Percentiles rank a stretch among this genome's conserved stretches.
Conservation (phyloP, 192 early-diverging fungal genomes). For the Gaertneriomyces sp. region DNA sequence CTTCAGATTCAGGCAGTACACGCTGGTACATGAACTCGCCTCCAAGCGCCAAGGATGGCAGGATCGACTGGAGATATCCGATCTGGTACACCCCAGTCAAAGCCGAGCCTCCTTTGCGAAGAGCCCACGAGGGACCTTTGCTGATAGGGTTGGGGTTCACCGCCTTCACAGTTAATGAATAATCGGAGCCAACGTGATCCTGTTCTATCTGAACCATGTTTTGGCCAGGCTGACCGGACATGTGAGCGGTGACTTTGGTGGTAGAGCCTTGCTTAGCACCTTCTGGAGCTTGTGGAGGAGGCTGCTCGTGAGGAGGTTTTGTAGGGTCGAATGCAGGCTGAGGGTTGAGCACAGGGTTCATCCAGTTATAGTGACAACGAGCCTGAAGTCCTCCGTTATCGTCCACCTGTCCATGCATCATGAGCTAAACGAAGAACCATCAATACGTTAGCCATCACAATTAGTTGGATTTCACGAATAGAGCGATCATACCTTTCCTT, state of each 20-base stretch:
- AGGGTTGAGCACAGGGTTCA: conserved; percentile 40
- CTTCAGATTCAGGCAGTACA: conserved; percentile 76
- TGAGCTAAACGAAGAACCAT: conserved; percentile 48
- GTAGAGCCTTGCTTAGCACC: conserved; percentile 30
- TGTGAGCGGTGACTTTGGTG: conserved; percentile 51
- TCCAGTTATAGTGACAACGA: conserved; percentile 78
- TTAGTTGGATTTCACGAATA: too few relatives aligned
- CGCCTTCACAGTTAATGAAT: conserved; percentile 84
- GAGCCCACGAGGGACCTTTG: conserved; percentile 26
- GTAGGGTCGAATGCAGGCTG: conserved; percentile 31
- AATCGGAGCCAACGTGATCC: conserved; percentile 88
- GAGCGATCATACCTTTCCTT: conserved; percentile 52
- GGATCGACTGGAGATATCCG: conserved; percentile 88
- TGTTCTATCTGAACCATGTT: conserved; percentile 90
- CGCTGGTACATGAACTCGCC: conserved; percentile 80
- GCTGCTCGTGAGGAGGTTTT: conserved; percentile 33
- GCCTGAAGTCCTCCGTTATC: conserved; percentile 85
- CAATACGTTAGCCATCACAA: neutral
- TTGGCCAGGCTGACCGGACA: conserved; percentile 72
- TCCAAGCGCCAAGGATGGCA: conserved; percentile 76
- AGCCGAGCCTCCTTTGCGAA: conserved; percentile 27
- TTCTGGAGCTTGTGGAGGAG: conserved; percentile 29
- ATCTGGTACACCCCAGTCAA: conserved; percentile 82
- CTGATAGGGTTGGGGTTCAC: conserved; percentile 93
- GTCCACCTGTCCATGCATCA: conserved; percentile 93